phyloP scores from a whole-genome alignment of 345 rosid genomes.

The Linum trigynum region DNA sequence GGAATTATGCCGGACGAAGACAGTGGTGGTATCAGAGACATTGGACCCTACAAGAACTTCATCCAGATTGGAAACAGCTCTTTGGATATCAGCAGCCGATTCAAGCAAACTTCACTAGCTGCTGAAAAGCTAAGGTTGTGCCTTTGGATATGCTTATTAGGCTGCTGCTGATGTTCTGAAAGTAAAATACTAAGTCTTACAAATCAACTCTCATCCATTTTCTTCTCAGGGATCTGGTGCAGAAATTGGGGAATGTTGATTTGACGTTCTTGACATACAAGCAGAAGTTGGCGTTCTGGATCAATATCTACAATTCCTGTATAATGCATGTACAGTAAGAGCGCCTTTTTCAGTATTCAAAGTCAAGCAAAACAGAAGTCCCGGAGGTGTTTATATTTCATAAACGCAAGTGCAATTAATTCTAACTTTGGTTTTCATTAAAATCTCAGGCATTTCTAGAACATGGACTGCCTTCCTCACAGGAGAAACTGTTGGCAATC shows the following conservation, averaged over 20 bases:
- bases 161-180: neutral
- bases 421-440: neutral
- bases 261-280: slow-evolving; percentile 65
- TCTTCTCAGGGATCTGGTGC: slow-evolving; percentile 53
- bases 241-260: slow-evolving; percentile 50
- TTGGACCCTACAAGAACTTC: slow-evolving; percentile 76
- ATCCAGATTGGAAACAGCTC: slow-evolving; percentile 55
- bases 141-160: neutral
- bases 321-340: slow-evolving; percentile 84
- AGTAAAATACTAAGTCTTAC: neutral
- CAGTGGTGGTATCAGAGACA: slow-evolving; percentile 37
- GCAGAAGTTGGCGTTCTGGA: slow-evolving; percentile 95
- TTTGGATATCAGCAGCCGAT: slow-evolving; percentile 31
- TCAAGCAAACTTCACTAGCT: slow-evolving; percentile 30
- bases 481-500: slow-evolving; percentile 58
- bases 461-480: slow-evolving; percentile 73
- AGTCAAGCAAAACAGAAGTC: slow-evolving; percentile 9
- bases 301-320: slow-evolving; percentile 80
- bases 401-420: slow-evolving; percentile 2
- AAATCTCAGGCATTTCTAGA: slow-evolving; percentile 73
- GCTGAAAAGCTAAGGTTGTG: slow-evolving; percentile 50
- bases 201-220: neutral
- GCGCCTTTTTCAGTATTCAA: slow-evolving; percentile 11
- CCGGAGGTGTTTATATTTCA: neutral
- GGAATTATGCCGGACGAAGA: slow-evolving; percentile 45